Evolutionary conservation across 192 early-diverging fungal species (phyloP), one percentile per base, ranked within the genome.

Genomic region (Coemansia sp.): DNA sequence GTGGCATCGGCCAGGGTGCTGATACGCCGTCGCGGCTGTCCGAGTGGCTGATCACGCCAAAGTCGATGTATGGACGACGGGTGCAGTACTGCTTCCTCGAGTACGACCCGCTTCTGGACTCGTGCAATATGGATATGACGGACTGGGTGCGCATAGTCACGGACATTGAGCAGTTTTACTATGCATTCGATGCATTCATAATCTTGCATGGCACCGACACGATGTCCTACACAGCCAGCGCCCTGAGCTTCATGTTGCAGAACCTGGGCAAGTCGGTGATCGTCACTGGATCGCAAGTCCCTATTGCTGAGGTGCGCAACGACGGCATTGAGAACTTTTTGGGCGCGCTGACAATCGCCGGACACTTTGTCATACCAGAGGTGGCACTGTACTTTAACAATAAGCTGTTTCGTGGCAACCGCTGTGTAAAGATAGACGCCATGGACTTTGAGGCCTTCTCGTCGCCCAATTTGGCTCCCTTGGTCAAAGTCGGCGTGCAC

Each of bases 211-310:
- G 94, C 34, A 95, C 94, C 0, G 94, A 95, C 79, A 95, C 94
- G 1, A 95, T 95, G 94, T 87, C 93, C 0, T 95, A 93, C 72
- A 94, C 94, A 1, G 94, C 93, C 5, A 90, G 90, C 72, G 93
- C 91, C 0, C 87, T 99, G 57, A 94, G 92, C 68, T 99, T 99
- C 77, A 93, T 99, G 91, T 85, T 99, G 43, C 96, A 99, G 75
- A 92, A 96, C 70, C 86, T 99, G 38, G 98, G 97, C 29, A 99
- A 99, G 76, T 93, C 97, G 18, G 96, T 99, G 34, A 98, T 99
- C 71, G 78, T 99, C 65, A 99, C 95, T 5, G 98, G 98, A 11
- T 97, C 96, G 20, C 98, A 99, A 80, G 94, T 99, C 7, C 98
- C 98, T 0, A 87, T 99, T 46, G 94, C 96, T 18, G 98, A 99